phyloP scores from a whole-genome alignment of 192 early-diverging fungal species.

The Coemansia sp. region DNA sequence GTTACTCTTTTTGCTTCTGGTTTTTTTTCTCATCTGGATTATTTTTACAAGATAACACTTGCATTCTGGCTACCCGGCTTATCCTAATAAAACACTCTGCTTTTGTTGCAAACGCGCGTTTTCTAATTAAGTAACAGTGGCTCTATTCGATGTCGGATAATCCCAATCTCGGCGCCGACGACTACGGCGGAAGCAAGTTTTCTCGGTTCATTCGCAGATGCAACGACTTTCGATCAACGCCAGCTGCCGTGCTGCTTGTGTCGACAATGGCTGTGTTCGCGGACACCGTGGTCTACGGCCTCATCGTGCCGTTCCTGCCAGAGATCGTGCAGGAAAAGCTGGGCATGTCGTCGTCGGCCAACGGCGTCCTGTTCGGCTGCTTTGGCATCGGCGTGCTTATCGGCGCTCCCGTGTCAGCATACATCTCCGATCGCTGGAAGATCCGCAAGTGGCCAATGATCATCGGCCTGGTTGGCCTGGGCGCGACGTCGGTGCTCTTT shows the following conservation, averaged over 20 bases:
- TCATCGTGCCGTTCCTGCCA: constrained; percentile 69
- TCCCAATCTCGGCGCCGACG: constrained; percentile 10
- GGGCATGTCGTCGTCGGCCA: constrained; percentile 54
- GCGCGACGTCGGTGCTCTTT: constrained; percentile 63
- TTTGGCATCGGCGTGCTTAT: constrained; percentile 67
- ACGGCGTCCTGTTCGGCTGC: constrained; percentile 69
- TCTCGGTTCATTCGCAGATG: constrained; percentile 27
- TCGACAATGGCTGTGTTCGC: constrained; percentile 63
- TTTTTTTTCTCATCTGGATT: neutral
- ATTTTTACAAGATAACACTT: too few species aligned
- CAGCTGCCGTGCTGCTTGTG: constrained; percentile 40
- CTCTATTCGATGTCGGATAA: constrained; percentile 3
- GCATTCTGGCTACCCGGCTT: too few species aligned
- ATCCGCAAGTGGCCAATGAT: constrained; percentile 75
- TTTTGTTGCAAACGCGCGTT: neutral
- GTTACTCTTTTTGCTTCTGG: neutral
- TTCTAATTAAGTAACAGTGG: neutral
- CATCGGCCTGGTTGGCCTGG: constrained; percentile 63
- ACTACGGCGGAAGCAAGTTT: constrained; percentile 22
- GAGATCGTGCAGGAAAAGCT: constrained; percentile 61
- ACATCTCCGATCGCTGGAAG: constrained; percentile 67
- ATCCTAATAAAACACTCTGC: neutral
- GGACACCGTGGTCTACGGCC: constrained; percentile 67
- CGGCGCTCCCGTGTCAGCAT: constrained; percentile 64
- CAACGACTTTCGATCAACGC: constrained; percentile 44